A percentile compares a stretch with the other conserved stretches of the same genome.
These are phyloP conservation scores for Hirsutella rhossiliensis DNA, from an alignment of 2,329 filamentous ascomycete species.

Conservation along the genomic window DNA sequence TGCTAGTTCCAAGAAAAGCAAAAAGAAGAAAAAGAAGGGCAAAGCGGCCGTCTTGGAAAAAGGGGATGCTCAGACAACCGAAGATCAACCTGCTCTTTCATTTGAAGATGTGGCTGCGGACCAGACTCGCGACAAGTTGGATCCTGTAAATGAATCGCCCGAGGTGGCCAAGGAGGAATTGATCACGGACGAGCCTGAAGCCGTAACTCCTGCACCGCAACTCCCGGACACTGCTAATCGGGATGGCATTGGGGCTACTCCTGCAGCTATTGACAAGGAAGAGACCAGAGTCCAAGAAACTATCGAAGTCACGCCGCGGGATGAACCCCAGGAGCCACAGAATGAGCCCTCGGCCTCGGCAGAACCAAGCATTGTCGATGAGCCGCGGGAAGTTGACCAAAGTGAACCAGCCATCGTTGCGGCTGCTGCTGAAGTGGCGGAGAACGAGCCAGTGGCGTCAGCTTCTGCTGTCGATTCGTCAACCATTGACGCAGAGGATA, in stretches of 20 bases:
- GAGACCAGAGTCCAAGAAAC: too few species aligned
- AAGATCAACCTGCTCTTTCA: not conserved
- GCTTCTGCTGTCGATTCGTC: slow-evolving; percentile 2
- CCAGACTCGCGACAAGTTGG: not conserved
- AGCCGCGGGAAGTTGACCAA: not conserved
- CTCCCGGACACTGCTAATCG: too few species aligned
- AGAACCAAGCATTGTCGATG: not conserved
- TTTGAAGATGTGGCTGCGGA: not conserved
- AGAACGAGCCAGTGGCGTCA: not conserved
- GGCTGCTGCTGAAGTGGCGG: not conserved
- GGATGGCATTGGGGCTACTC: too few species aligned
- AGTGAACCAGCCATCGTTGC: not conserved
- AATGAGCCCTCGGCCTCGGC: too few species aligned
- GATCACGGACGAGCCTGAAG: too few species aligned
- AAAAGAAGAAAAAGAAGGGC: slow-evolving; percentile 6
- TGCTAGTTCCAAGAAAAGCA: slow-evolving; percentile 4
- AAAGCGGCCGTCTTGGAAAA: not conserved
- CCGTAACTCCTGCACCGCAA: too few species aligned
- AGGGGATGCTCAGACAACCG: not conserved
- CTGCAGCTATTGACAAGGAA: too few species aligned
- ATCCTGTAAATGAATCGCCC: not conserved
- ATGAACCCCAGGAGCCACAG: too few species aligned
- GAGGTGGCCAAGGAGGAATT: not conserved
- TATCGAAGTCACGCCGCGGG: too few species aligned
- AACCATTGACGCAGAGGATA: slow-evolving; percentile 4